Base-by-base conservation (phyloP, 2,329 filamentous ascomycete genomes). In the Colletotrichum lini region DNA sequence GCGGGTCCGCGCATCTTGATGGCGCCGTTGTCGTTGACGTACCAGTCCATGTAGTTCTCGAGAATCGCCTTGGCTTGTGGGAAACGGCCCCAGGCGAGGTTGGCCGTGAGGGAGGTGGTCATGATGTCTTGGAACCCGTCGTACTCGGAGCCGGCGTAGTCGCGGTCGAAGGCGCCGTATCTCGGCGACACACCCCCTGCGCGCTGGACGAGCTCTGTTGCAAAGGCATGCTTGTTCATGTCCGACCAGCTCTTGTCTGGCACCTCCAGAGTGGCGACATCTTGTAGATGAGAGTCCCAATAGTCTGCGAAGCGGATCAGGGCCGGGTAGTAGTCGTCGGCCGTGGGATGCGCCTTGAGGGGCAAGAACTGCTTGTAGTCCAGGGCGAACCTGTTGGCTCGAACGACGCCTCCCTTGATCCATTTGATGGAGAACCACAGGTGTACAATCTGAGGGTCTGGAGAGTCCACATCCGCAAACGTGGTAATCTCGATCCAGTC, bases 381-480 rank as follows among this genome's bases (percentile, higher is more conserved):
- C 16, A 65, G 42, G 0, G 62, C 50, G 9, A 47, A 65, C 40
- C 44, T 58, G n/a, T 58, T 40, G 18, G 52, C 53, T n/a, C 63
- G 63, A 15, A 65, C 40, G 18, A 58, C 26, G n/a, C 53, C 53
- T 18, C 16, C 53, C n/a, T 65, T 65, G 63, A 65, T 49, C 3
- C 42, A 65, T 15, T 42, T 58, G 49, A 49, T 65, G 4, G 53
- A 58, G 30, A 50, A 65, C 63, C 63, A 65, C 1, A 58, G 12
- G 30, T 65, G 63, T n/a, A 65, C 40, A 4, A 65, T 58, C 9
- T 58, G 42, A 10, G 63, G 63, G 16, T 65, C 63, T 2, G 26
- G 63, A 18, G 63, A 65, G n/a, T 65, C 63, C n/a, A 65, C 53
- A 16, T 65, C 63, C 13, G 63, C 63, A 16, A 65, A 57, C 40